Base-by-base conservation (phyloP, 1,139 yeast species). In the Candida tetrigidarum region DNA sequence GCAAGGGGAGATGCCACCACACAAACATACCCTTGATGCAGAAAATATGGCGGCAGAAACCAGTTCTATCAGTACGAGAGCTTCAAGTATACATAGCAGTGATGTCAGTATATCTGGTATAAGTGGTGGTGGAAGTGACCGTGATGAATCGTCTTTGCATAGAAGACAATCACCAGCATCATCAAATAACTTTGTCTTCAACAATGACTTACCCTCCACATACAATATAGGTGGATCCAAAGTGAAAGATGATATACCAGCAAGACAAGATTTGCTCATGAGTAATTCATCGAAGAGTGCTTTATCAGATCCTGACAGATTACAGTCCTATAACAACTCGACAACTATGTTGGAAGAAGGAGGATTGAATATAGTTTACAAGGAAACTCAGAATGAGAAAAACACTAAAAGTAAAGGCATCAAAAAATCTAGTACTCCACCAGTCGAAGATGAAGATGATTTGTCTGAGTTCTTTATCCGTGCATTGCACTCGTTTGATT, bases 401-500 rank as follows among this genome's bases (percentile, higher is more conserved):
- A 58, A 58, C 12, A 41, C 34, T 16, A 37, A 32, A 12, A 19
- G 39, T 5, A 25, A 30, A 38, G 39, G 3, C 27, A 42, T 20
- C 36, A 12, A 22, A 10, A 36, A 40, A 15, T 22, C 28, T 5
- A n/a, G 14, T 16, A 25, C 22, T 4, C 19, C 23, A 14, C 16
- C 37, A n/a, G 33, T 38, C 4, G 42, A 37, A n/a, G 48, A 49
- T 63, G 74, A 68, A 11, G 76, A 71, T 29, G 77, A 74, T 50
- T 64, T 74, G 46, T 72, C 79, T 0, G 66, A 73, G 3, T 58
- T 76, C 22, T 81, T 80, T 56, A 78, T 80, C 19, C 64, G 80
- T 50, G 93, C 97, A 0, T 70, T 87, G 14, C 96, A 90, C 60
- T 74, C 91, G 2, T 92, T 92, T 60, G 91, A 88, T 58, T 78